Evolutionary conservation across 192 early-diverging fungal genomes (phyloP).

Genomic region (Phycomyces nitens): DNA sequence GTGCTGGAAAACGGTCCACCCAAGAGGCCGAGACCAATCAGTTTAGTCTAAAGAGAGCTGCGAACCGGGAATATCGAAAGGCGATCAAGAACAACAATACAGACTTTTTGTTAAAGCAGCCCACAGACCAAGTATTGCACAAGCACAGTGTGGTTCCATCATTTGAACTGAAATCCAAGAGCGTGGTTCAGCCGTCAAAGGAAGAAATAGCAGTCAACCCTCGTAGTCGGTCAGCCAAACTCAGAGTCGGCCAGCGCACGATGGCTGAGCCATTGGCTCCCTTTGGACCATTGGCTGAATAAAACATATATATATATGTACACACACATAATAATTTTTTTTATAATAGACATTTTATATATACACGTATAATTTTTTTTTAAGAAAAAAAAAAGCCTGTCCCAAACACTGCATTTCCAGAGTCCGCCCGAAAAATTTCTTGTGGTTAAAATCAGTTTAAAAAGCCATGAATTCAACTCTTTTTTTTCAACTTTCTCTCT

Average conservation of each 20-base stretch:
- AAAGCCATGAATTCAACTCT: not conserved
- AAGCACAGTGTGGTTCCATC: constrained; percentile 17
- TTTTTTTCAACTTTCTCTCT: too few species aligned
- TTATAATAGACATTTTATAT: too few species aligned
- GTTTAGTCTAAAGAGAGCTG: constrained; percentile 29
- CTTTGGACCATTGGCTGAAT: constrained; percentile 6
- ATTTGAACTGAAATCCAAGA: constrained; percentile 33
- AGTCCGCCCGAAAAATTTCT: constrained; percentile 4
- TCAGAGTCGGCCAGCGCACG: constrained; percentile 37
- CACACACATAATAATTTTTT: too few species aligned
- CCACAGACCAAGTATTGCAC: not conserved
- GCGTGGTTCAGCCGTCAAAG: constrained; percentile 40
- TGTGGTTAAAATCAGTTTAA: not conserved
- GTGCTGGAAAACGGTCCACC: constrained; percentile 27
- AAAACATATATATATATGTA: too few species aligned
- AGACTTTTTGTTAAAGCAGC: not conserved
- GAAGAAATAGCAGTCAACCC: constrained; percentile 55
- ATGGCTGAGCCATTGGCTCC: constrained; percentile 18
- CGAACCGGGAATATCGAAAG: constrained; percentile 15
- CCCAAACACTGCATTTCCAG: not conserved
- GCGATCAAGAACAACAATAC: not conserved
- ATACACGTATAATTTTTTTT: too few species aligned
- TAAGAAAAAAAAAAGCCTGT: not conserved
- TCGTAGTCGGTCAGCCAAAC: constrained; percentile 55
- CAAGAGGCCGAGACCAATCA: constrained; percentile 24